Evolutionary conservation across 805 yeast species (phyloP), one percentile per base, ranked within the genome.

Genomic region (Starmerella sp.): DNA sequence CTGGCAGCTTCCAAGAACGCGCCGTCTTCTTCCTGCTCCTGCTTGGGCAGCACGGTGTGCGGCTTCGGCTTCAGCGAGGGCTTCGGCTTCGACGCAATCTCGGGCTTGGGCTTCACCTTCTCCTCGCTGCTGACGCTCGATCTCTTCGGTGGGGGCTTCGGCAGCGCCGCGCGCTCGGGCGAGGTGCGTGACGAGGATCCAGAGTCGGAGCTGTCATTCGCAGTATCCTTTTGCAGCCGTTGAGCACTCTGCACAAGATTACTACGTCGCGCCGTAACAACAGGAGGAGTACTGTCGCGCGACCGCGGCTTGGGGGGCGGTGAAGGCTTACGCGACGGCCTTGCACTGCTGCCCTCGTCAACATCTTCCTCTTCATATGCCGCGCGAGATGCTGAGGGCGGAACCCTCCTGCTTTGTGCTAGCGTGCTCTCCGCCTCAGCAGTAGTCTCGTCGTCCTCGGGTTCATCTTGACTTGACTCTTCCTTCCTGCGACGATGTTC

Each of bases 221-320:
- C 2, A 3, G 29, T 39, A 9, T 30, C 31, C 6, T 30, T 22
- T n/a, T 37, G 48, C 9, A 52, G n/a, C 13, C 52, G 49, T 46
- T 54, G 62, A 11, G 59, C 62, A 34, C 59, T 57, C 15, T 48
- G 53, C 14, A 59, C 62, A 22, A 54, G 55, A 17, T 54, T 46
- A 22, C 58, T 48, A 10, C 55, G 54, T n/a, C 48, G 50, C 15
- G 51, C 15, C 37, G 30, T 38, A 43, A 28, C 41, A 32, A 32
- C 29, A 6, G 43, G 43, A 2, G 45, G 45, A 11, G 45, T 28
- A 14, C 14, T 11, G 10, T 17, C 32, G 32, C 45, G 45, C n/a
- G 45, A 42, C 9, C 45, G 45, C 15, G 45, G 45, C 15, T 31
- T 32, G 1, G 45, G 45, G n/a, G 45, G 45, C n/a, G 32, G 45